phyloP scores from a whole-genome alignment of 495 filamentous ascomycete genomes.

The Penicillium paradoxum region DNA sequence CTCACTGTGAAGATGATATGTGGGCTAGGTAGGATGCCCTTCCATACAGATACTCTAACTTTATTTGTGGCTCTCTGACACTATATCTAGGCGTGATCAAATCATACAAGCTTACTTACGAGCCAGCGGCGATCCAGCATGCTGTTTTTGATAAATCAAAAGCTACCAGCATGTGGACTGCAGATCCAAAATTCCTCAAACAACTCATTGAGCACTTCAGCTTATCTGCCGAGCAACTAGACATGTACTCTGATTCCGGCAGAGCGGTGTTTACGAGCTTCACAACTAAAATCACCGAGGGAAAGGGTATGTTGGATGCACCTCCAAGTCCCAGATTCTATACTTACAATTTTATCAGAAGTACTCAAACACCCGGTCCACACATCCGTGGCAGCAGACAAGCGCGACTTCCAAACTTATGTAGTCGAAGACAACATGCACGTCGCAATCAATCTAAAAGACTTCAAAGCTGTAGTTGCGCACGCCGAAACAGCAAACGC shows the following conservation, averaged over 20 bases:
- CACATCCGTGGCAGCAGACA: slow-evolving; percentile 83
- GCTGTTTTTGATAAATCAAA: slow-evolving; percentile 74
- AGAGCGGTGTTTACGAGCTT: slow-evolving; percentile 84
- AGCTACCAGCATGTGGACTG: slow-evolving; percentile 72
- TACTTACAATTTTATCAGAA: slow-evolving; percentile 43
- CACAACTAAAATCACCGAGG: slow-evolving; percentile 81
- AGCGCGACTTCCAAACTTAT: slow-evolving; percentile 80
- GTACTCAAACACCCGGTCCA: slow-evolving; percentile 91
- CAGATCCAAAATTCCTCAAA: slow-evolving; percentile 66
- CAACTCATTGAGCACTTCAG: slow-evolving; percentile 92
- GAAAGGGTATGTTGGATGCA: slow-evolving; percentile 57
- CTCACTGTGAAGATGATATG: slow-evolving; percentile 79
- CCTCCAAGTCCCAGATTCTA: neutral
- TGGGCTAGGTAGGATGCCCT: slow-evolving; percentile 63
- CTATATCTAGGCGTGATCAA: slow-evolving; percentile 67
- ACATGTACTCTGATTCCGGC: slow-evolving; percentile 71
- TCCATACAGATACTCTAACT: neutral
- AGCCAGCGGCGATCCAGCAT: slow-evolving; percentile 73
- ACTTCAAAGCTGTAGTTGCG: slow-evolving; percentile 83
- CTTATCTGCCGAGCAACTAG: slow-evolving; percentile 82
- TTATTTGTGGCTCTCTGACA: neutral
- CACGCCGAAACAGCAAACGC: slow-evolving; percentile 76
- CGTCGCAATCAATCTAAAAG: slow-evolving; percentile 86
- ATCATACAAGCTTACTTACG: slow-evolving; percentile 88
- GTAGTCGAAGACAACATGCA: slow-evolving; percentile 73